Evolutionary conservation across 306 rosid genomes (phyloP).

Genomic region (Betula pendula): DNA sequence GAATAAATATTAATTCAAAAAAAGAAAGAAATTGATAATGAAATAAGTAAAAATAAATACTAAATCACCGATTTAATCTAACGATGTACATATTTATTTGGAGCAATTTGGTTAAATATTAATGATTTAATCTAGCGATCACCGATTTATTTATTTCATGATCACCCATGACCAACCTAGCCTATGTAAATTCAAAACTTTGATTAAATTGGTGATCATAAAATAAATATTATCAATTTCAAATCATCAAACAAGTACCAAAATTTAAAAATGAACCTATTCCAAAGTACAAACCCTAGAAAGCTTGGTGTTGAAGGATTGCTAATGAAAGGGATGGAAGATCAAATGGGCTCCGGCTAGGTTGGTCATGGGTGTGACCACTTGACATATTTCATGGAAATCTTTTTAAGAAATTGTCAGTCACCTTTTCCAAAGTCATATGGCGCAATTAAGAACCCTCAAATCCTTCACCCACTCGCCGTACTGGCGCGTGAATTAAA

Average conservation of each 20-base stretch:
- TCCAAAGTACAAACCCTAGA: neutral
- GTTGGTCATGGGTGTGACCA: slow-evolving; percentile 7
- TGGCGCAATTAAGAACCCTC: slow-evolving; percentile 16
- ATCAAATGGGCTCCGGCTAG: neutral
- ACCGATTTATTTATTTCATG: no score
- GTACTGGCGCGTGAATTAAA: neutral
- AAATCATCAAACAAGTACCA: neutral
- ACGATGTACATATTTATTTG: no score
- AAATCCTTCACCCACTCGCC: neutral
- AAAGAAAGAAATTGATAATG: no score
- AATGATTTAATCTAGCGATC: no score
- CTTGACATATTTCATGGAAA: neutral
- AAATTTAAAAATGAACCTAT: neutral
- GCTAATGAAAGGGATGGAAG: neutral
- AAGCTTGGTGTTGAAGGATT: neutral
- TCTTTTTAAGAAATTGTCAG: slow-evolving; percentile 5
- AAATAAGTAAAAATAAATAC: no score
- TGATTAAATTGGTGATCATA: no score
- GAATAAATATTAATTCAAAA: no score
- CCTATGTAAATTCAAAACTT: no score
- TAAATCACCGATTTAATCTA: no score
- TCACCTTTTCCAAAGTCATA: slow-evolving; percentile 13
- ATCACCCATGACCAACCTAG: no score
- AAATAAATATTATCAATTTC: no score
- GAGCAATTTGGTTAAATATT: no score